These are phyloP conservation scores for Penicillium salamii DNA, from an alignment of 495 filamentous ascomycete species.

Conservation along the genomic window DNA sequence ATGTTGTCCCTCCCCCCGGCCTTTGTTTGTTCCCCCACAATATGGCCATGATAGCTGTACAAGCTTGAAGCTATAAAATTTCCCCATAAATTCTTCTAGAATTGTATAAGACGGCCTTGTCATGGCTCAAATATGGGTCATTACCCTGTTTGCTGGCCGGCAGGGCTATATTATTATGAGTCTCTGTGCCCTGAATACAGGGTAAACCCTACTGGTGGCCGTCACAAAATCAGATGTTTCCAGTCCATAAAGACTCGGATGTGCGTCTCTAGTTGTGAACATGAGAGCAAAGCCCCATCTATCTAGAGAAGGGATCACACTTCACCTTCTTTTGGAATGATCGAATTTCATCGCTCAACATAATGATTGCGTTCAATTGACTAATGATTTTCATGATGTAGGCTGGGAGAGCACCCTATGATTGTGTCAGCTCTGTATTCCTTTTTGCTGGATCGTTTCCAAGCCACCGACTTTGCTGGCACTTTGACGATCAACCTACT, in stretches of 20 bases:
- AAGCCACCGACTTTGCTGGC: slow-evolving; percentile 62
- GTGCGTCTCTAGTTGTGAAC: background rate
- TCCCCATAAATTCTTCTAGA: slow-evolving; percentile 35
- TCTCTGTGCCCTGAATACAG: background rate
- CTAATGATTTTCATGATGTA: slow-evolving; percentile 36
- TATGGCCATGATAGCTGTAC: slow-evolving; percentile 28
- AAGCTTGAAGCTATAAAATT: slow-evolving; percentile 33
- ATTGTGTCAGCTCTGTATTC: slow-evolving; percentile 56
- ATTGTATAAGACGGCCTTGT: slow-evolving; percentile 21
- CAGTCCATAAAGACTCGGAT: slow-evolving; percentile 1
- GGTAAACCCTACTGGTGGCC: background rate
- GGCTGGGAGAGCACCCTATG: slow-evolving; percentile 56
- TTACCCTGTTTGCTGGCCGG: background rate
- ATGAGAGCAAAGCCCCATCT: background rate
- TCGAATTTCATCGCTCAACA: background rate
- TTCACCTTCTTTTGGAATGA: slow-evolving; percentile 2
- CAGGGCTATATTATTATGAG: background rate
- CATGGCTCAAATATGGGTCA: slow-evolving; percentile 27
- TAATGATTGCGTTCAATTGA: slow-evolving; percentile 8
- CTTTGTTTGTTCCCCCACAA: slow-evolving; percentile 10
- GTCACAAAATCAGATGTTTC: background rate
- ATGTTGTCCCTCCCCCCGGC: slow-evolving; percentile 32
- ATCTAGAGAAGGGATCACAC: slow-evolving; percentile 6
- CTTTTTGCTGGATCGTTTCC: slow-evolving; percentile 64
- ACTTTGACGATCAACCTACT: slow-evolving; percentile 62